phyloP scores from a whole-genome alignment of 1,139 yeast genomes.

The Meyerozyma guilliermondii region DNA sequence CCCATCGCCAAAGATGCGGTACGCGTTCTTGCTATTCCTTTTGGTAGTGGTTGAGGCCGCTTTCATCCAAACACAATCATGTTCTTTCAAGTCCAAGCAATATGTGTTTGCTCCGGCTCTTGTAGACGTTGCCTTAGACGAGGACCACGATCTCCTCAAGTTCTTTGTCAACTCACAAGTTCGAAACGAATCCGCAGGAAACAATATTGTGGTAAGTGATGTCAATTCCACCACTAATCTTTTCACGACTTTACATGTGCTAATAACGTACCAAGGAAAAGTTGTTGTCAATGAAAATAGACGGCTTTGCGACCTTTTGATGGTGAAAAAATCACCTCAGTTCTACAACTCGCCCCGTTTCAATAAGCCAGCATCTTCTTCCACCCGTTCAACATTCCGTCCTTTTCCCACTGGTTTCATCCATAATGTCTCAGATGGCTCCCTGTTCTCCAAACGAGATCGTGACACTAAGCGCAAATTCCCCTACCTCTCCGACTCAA shows the following conservation, averaged over 20 bases:
- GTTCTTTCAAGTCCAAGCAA: conserved; percentile 6
- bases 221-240: conserved; percentile 40
- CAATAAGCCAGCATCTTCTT: conserved; percentile 1
- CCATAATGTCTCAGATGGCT: background rate
- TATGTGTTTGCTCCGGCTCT: conserved; percentile 26
- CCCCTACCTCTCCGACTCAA: conserved; percentile 11
- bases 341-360: conserved; percentile 21
- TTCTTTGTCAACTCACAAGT: conserved; percentile 38
- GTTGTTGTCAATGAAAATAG: conserved; percentile 31
- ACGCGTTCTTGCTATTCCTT: background rate
- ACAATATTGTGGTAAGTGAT: conserved; percentile 26
- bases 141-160: conserved; percentile 25
- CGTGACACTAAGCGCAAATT: background rate
- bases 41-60: conserved; percentile 6
- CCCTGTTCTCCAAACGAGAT: background rate
- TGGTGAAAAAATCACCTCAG: conserved; percentile 33
- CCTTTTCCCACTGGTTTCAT: background rate
- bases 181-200: conserved; percentile 7
- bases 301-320: conserved; percentile 43
- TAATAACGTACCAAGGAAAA: conserved; percentile 40
- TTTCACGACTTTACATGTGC: conserved; percentile 46
- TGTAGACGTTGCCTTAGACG: conserved; percentile 39
- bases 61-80: conserved; percentile 11
- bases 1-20: background rate
- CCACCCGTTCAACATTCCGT: background rate